Base-by-base conservation (phyloP, 164 flowering plant genomes). In the Taxillus chinensis region DNA sequence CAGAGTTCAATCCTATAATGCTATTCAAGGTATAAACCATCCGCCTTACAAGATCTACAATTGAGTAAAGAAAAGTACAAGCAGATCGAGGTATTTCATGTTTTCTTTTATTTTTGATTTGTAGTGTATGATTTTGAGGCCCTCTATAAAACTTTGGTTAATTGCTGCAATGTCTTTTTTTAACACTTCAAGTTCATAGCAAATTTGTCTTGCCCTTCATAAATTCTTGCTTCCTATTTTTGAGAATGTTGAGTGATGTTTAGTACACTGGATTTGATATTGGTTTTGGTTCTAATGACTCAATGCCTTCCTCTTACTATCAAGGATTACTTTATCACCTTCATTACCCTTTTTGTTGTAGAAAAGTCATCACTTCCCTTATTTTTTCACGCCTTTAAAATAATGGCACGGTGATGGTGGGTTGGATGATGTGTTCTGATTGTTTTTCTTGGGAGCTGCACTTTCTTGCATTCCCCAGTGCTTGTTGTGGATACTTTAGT, bases 41-140 rank as follows among this genome's bases (percentile, higher is more conserved):
- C 78, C 13, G 89, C 86, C 40, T 51, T 89, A 14, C 90, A 89
- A 63, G 81, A 79, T 39, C 63, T 85, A 74, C 88, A 86, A 59
- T 61, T 71, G 59, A 74, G 67, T 38, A 80, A 60, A 68, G 86
- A 80, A 8, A 89, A 86, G 70, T 89, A 86, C 81, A 77, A 62
- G 68, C 78, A 78, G 13, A 82, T 75, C 59, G 82, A 80, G 90
- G 93, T 84, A 70, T 15, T 43, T 13, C 27, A 39, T 40, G 2
- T 37, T n/a, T n/a, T n/a, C n/a, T 37, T n/a, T 49, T 46, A 17
- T 3, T 58, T n/a, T 58, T 16, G 45, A 13, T 17, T 49, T 42
- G 39, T 41, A 55, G 16, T 11, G n/a, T 37, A 42, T 27, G 13
- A 45, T 45, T 37, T 56, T 38, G 3, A 8, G 7, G n/a, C 15